Percentiles rank a stretch among this genome's conserved stretches.
Evolutionary conservation across 2,329 filamentous ascomycete species (phyloP).

Genomic region (Shiraia sp.): DNA sequence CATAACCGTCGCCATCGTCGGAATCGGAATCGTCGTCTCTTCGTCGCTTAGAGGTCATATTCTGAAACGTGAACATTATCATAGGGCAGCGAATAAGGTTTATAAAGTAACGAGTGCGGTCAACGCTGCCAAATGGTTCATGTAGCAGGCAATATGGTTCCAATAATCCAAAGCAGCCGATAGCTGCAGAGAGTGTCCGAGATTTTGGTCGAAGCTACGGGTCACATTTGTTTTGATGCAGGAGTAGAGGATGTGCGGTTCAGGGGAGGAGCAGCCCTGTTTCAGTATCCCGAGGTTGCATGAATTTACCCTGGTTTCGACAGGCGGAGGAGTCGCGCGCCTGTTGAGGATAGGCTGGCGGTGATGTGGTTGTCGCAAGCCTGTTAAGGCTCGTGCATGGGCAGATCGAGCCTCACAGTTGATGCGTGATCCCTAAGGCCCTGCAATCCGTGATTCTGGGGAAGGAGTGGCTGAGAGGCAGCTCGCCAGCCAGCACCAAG

Average conservation of each 20-base stretch:
- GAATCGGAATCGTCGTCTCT: constrained; percentile 40
- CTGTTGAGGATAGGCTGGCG: constrained; percentile 11
- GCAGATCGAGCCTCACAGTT: too few species aligned
- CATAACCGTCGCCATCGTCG: constrained; percentile 23
- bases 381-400: too few species aligned
- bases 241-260: constrained; percentile 26
- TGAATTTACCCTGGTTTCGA: too few species aligned
- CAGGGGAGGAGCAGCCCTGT: constrained; percentile 39
- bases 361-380: constrained; percentile 21
- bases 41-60: constrained; percentile 34
- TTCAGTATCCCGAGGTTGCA: constrained; percentile 32
- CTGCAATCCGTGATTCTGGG: too few species aligned
- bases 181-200: constrained; percentile 16
- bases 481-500: too few species aligned
- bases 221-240: constrained; percentile 37
- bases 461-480: too few species aligned
- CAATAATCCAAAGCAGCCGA: constrained; percentile 11
- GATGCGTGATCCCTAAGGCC: too few species aligned
- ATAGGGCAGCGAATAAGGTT: constrained; percentile 7
- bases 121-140: too few species aligned
- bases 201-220: constrained; percentile 15
- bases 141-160: constrained; percentile 13
- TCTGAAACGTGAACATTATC: constrained; percentile 38
- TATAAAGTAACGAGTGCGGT: constrained; percentile 18
- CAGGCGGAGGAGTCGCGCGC: constrained; percentile 17